phyloP scores from a whole-genome alignment of 768 basidiomycete genomes.

The Xerocomellus chrysenteron region DNA sequence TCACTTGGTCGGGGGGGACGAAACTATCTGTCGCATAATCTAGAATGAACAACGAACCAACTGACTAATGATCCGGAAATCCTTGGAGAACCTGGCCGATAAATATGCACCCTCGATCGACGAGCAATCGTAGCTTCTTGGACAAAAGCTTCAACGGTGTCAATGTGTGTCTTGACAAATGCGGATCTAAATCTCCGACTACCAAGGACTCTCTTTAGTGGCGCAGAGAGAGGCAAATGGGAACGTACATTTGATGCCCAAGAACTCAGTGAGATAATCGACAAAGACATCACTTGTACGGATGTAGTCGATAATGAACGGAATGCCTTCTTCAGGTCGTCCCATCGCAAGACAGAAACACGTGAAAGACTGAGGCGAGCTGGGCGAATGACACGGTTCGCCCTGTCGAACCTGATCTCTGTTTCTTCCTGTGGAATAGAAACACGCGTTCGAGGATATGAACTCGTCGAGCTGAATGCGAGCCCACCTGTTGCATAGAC shows the following conservation, averaged over 20 bases:
- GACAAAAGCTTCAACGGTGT: constrained; percentile 98
- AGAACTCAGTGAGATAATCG: constrained; percentile 96
- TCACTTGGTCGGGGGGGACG: constrained; percentile 92
- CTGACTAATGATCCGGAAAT: constrained; percentile 97
- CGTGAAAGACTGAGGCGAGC: constrained; percentile 90
- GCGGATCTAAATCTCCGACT: constrained; percentile 93
- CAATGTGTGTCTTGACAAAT: constrained; percentile 78
- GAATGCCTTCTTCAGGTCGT: constrained; percentile 75
- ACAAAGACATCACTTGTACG: constrained; percentile 94
- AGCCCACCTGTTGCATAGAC: constrained; percentile 82
- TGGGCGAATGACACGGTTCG: constrained; percentile 88
- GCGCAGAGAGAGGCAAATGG: not conserved
- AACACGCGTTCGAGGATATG: not conserved
- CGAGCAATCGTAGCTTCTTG: constrained; percentile 91
- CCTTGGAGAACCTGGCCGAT: constrained; percentile 97
- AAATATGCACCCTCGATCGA: constrained; percentile 94
- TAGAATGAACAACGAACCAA: constrained; percentile 4
- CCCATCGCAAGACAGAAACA: constrained; percentile 89
- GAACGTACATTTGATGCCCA: constrained; percentile 85
- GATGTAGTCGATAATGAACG: constrained; percentile 98
- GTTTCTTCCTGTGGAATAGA: constrained; percentile 73
- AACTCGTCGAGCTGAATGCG: not conserved
- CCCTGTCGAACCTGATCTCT: constrained; percentile 92
- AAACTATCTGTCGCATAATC: constrained; percentile 68
- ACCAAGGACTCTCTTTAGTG: constrained; percentile 4